Evolutionary conservation across 768 basidiomycete species (phyloP), one percentile per base, ranked within the genome.

Genomic region (Termitomyces eurrhizus): DNA sequence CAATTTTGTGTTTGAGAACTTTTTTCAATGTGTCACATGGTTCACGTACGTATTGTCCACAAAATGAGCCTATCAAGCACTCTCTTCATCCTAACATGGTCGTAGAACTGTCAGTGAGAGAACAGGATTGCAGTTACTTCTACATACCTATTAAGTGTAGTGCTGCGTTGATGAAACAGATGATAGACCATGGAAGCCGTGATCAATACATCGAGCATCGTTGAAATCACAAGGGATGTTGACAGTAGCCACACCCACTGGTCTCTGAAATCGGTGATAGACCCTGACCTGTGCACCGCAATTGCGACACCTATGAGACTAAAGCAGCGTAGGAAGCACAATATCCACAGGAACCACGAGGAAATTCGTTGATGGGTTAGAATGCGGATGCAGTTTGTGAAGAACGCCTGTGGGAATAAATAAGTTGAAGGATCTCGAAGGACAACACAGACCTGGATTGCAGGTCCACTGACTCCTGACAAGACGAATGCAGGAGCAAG

Each of bases 351-450:
- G 16, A 18, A 53, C 36, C 52, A 39, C 4, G 37, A 29, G 14
- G 39, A 11, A 0, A 26, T 39, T 18, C 3, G 24, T 39, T 53
- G 52, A 18, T 11, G 36, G 3, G 52, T 29, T 3, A 64, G 57
- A 8, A 36, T 52, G 12, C 29, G 44, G 21, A 64, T 49, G 16
- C 64, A 58, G 18, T 62, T 41, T 24, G 55, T 56, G 24, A 65
- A 65, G 51, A 65, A 65, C 13, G 61, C 58, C 64, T 65, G 24
- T 39, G 44, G 12, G 35, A 32, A 58, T 36, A 7, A 44, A 8
- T 41, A 24, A 41, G 29, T 41, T 42, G 13, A 8, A 11, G 16
- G 7, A 13, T 52, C 18, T n/a, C 16, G 2, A 26, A 35, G 33
- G 21, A 2, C 13, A 3, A 21, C 12, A 13, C 16, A 16, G 8